Evolutionary conservation across 2,329 filamentous ascomycete genomes (phyloP).

Genomic region (Fusarium praegraminearum): DNA sequence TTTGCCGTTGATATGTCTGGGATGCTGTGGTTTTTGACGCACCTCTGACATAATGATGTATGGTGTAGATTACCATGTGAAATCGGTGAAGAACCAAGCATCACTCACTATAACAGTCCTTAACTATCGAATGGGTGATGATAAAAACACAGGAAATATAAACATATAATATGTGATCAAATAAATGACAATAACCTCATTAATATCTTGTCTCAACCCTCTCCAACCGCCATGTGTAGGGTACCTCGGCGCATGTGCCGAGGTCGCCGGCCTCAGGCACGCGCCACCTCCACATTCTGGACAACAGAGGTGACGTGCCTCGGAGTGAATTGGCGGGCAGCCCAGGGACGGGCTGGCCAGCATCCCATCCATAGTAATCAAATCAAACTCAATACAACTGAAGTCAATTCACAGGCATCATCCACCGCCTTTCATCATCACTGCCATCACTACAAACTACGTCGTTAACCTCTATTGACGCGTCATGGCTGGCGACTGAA

Average conservation of each 20-base stretch:
- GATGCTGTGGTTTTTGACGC: too few species aligned
- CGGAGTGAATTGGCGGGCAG: conserved; percentile 33
- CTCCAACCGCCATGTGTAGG: conserved; percentile 20
- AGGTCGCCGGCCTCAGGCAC: conserved; percentile 44
- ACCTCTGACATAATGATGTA: neutral
- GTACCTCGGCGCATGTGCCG: conserved; percentile 31
- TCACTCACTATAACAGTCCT: neutral
- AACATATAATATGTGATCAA: fast-evolving
- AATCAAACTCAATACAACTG: conserved; percentile 10
- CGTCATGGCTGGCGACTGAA: conserved; percentile 39
- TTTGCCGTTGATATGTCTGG: neutral
- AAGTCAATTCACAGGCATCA: conserved; percentile 27
- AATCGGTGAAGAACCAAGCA: neutral
- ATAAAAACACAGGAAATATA: fast-evolving
- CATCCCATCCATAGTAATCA: conserved; percentile 8
- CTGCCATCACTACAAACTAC: conserved; percentile 7
- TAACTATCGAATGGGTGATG: fast-evolving
- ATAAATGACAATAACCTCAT: neutral
- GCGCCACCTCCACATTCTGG: conserved; percentile 38
- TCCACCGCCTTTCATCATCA: conserved; percentile 30
- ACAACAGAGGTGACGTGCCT: conserved; percentile 43
- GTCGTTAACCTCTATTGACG: conserved; percentile 1
- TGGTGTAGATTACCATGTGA: neutral
- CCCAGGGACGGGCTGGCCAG: conserved; percentile 20
- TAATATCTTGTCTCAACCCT: too few species aligned